Base-by-base conservation (phyloP, 352 stramenopile genomes). In the Phytophthora pinifolia region DNA sequence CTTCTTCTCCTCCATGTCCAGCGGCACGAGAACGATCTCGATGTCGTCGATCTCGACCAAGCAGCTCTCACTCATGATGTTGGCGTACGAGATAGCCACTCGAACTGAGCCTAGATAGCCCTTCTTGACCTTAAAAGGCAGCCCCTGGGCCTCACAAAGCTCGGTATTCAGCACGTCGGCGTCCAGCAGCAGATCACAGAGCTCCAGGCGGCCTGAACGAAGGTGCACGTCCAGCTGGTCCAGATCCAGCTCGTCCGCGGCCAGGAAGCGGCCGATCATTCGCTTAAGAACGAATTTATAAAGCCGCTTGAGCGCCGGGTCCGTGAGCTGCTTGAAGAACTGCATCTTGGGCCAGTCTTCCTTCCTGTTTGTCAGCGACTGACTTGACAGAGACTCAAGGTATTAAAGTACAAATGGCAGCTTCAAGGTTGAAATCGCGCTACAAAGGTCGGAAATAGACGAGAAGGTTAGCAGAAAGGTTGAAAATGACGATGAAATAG, bases 271-370 rank as follows among this genome's bases (percentile, higher is more conserved):
- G 10, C 86, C 86, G 46, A 96, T 88, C 61, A 94, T 80, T 52
- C 86, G 83, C 80, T 96, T 94, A 27, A 96, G 74, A 54, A 96
- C 83, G 50, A 96, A 96, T 67, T 96, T 96, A 79, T 96, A 96
- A 32, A 96, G 72, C 39, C 86, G 86, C 76, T 96, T 96, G 46
- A 96, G 79, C 59, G 86, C 86, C 17, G 86, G 86, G 54, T 96
- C 86, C 36, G 86, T 96, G 49, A 96, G 64, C 44, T 89, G 79
- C 78, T 88, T 91, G 53, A 95, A 90, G 61, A 95, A 95, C 64
- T 92, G 82, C 85, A 95, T 89, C 20, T 45, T 33, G 22, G 25
- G 17, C 34, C 30, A 4, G 35, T 47, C 39, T 52, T 39, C 13
- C 34, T 43, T 25, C 20, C 38, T 13, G 18, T 13, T 22, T 30